Conservation (phyloP, 805 yeast species). For the Debaryomyces tyrocola region DNA sequence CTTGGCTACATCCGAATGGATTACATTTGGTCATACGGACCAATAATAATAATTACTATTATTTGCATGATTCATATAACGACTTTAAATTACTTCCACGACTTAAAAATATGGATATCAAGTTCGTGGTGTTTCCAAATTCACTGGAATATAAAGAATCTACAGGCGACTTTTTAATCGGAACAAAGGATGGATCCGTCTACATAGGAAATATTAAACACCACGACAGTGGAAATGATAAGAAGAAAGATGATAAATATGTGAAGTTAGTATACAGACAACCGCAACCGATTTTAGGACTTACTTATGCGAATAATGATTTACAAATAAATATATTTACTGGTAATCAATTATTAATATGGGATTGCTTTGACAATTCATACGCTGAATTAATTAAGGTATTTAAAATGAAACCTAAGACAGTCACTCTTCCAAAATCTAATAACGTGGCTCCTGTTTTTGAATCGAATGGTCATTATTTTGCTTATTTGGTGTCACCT, state of each 20-base stretch:
- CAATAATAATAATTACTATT: constrained; percentile 22
- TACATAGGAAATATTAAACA: constrained; percentile 26
- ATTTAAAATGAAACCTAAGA: constrained; percentile 22
- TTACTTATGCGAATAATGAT: constrained; percentile 15
- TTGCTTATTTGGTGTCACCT: constrained; percentile 12
- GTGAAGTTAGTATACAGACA: constrained; percentile 26
- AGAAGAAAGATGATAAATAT: constrained; percentile 37
- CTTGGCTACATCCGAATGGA: constrained; percentile 43
- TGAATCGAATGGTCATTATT: constrained; percentile 13
- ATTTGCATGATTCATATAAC: constrained; percentile 30
- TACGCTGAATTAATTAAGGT: constrained; percentile 27
- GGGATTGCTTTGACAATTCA: constrained; percentile 36
- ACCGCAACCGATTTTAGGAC: constrained; percentile 1
- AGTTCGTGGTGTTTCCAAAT: constrained; percentile 22
- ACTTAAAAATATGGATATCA: constrained; percentile 29
- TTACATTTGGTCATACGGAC: constrained; percentile 31
- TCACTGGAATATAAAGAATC: constrained; percentile 4
- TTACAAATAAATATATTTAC: constrained; percentile 24
- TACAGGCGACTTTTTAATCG: constrained; percentile 32
- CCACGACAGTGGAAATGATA: constrained; percentile 26
- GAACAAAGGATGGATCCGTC: constrained; percentile 29
- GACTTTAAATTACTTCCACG: constrained; percentile 33
- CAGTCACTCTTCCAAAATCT: constrained; percentile 2
- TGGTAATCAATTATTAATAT: constrained; percentile 17
- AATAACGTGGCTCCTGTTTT: constrained; percentile 8